These are phyloP conservation scores for Emmonsiellopsis sp. DNA, from an alignment of 2,329 filamentous ascomycete genomes.

Conservation along the genomic window DNA sequence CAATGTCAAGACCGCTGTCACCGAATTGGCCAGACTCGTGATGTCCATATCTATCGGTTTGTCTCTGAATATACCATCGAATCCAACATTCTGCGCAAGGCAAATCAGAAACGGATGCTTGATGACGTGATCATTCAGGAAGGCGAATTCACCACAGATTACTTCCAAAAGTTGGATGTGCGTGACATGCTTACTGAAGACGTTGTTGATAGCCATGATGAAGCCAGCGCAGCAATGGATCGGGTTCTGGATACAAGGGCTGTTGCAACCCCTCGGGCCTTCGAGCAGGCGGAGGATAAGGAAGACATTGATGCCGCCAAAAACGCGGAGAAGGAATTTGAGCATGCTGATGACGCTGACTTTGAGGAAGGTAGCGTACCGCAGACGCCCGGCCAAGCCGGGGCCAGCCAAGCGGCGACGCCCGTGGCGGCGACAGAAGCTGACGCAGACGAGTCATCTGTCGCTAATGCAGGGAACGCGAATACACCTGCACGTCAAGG, in stretches of 20 bases:
- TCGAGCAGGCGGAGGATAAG: slow-evolving; percentile 84
- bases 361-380: slow-evolving; percentile 57
- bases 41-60: slow-evolving; percentile 95
- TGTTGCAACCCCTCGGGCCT: slow-evolving; percentile 58
- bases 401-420: slow-evolving; percentile 24
- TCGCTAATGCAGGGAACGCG: slow-evolving; percentile 2
- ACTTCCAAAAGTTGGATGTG: slow-evolving; percentile 70
- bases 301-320: slow-evolving; percentile 87
- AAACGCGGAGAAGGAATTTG: slow-evolving; percentile 78
- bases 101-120: slow-evolving; percentile 93
- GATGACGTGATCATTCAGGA: slow-evolving; percentile 98
- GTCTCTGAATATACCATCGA: slow-evolving; percentile 93
- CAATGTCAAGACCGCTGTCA: slow-evolving; percentile 97
- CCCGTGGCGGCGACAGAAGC: slow-evolving; percentile 27
- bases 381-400: slow-evolving; percentile 21
- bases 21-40: slow-evolving; percentile 92
- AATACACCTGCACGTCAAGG: slow-evolving; percentile 17
- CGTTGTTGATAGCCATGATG: slow-evolving; percentile 54
- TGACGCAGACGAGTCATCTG: slow-evolving; percentile 19
- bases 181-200: slow-evolving; percentile 53
- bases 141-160: slow-evolving; percentile 94
- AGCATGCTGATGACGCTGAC: slow-evolving; percentile 73
- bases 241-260: slow-evolving; percentile 65
- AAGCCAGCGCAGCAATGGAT: slow-evolving; percentile 76
- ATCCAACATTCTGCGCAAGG: slow-evolving; percentile 93